Base-by-base conservation (phyloP, 2,329 filamentous ascomycete species). In the Nemania sp. region DNA sequence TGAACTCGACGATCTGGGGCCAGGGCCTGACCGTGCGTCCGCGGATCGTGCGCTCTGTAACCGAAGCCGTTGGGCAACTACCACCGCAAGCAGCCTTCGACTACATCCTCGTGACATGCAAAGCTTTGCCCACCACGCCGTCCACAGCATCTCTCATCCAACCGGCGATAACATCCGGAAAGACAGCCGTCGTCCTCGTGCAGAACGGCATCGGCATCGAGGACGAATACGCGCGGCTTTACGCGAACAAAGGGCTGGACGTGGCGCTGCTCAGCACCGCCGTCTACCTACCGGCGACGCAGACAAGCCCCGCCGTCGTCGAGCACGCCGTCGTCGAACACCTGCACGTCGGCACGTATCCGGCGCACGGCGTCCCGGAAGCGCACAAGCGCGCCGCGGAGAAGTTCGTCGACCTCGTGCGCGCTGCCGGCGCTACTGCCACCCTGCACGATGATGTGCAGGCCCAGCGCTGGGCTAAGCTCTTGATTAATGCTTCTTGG, bases 181-280 rank as follows among this genome's bases (percentile, higher is more conserved):
- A 28, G 12, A 83, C 80, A 0, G 71, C 74, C 5, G 77, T 84
- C 36, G 78, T 79, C n/a, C 72, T 84, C 6, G 68, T 82, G 26
- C 81, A 84, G 61, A 84, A 84, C 59, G 81, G 81, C 12, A 76
- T 84, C 46, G 74, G 71, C 6, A 80, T 83, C 54, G 81, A 84
- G 63, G 71, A 76, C 3, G 76, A 79, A 47, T 81, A 79, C 51
- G 64, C 63, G 0, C 49, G 54, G 0, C 65, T 70, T 4, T 83
- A 77, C 56, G 78, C 80, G 0, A 44, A 65, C 1, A 81, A 79
- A 53, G n/a, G n/a, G n/a, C n/a, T n/a, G n/a, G 48, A 57, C 14
- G 51, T 60, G n/a, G 74, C 79, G 2, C 66, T 84, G 20, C 64
- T 84, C 23, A 80, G 76, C 58, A 73, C 73, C 46, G 79, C 82